Conservation (phyloP, 768 basidiomycete genomes). For the Kondoa malvinella region DNA sequence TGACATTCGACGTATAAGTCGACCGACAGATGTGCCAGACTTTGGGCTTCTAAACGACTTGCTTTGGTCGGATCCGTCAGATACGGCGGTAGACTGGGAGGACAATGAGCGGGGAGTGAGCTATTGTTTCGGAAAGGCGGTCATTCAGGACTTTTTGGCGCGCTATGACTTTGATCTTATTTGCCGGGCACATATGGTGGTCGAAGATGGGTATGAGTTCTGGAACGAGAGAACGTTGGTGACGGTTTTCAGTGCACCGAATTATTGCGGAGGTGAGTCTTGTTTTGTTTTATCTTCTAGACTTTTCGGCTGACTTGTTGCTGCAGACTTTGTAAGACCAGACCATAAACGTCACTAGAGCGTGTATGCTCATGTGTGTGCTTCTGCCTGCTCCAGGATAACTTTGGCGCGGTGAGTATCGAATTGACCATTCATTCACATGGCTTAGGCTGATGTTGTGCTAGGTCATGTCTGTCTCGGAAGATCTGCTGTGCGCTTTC, state of each 20-base stretch:
- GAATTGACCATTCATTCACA: not conserved
- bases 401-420: not conserved
- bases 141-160: constrained; percentile 63
- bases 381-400: no score
- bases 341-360: not conserved
- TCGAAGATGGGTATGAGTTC: constrained; percentile 89
- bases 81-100: constrained; percentile 96
- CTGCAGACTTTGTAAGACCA: constrained; percentile 1
- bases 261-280: constrained; percentile 77
- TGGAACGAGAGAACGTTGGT: constrained; percentile 98
- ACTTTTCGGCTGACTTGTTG: not conserved
- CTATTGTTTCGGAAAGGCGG: constrained; percentile 94
- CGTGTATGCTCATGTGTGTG: not conserved
- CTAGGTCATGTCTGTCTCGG: constrained; percentile 59
- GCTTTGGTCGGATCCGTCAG: constrained; percentile 94
- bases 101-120: constrained; percentile 98
- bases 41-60: constrained; percentile 93
- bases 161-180: constrained; percentile 98
- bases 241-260: constrained; percentile 95
- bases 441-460: constrained; percentile 89
- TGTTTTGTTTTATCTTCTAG: not conserved
- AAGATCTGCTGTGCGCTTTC: constrained; percentile 91
- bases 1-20: constrained; percentile 91
- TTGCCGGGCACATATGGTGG: constrained; percentile 99
- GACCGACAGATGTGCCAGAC: constrained; percentile 96